Percentiles rank a stretch among this genome's conserved stretches.
These are phyloP conservation scores for Rhynchospora tenuis DNA, from an alignment of 176 grass and related monocot genomes.

Conservation along the genomic window DNA sequence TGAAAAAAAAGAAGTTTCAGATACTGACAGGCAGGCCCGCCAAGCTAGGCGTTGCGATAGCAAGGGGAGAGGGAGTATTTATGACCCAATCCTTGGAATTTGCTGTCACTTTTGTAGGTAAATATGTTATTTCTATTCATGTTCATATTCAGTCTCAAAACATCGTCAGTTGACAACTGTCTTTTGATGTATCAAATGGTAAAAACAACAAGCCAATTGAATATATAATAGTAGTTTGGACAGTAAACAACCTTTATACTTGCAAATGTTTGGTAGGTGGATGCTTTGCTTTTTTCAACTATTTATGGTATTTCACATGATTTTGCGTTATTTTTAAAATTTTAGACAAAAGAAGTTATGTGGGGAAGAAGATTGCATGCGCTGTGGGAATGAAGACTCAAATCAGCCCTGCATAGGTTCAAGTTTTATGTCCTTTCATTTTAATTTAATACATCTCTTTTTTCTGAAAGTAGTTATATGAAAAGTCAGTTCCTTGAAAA, in stretches of 20 bases:
- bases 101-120: constrained; percentile 92
- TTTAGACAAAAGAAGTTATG: constrained; percentile 88
- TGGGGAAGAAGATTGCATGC: constrained; percentile 82
- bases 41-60: constrained; percentile 51
- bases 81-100: constrained; percentile 75
- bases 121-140: background rate
- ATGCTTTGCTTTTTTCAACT: background rate
- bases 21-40: constrained; percentile 34
- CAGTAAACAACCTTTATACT: background rate
- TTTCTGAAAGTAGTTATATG: background rate
- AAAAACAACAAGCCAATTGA: background rate
- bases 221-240: background rate
- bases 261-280: background rate
- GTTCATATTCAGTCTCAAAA: background rate
- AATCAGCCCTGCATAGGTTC: constrained; percentile 66
- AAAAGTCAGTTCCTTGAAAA: background rate
- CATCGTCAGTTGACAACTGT: background rate
- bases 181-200: background rate
- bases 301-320: background rate
- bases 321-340: background rate
- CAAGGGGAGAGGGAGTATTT: constrained; percentile 56
- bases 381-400: constrained; percentile 49
- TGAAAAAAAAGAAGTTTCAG: background rate
- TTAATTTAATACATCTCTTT: background rate
- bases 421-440: background rate